Evolutionary conservation across 768 basidiomycete genomes (phyloP).

Genomic region (Botryobasidium botryosum): DNA sequence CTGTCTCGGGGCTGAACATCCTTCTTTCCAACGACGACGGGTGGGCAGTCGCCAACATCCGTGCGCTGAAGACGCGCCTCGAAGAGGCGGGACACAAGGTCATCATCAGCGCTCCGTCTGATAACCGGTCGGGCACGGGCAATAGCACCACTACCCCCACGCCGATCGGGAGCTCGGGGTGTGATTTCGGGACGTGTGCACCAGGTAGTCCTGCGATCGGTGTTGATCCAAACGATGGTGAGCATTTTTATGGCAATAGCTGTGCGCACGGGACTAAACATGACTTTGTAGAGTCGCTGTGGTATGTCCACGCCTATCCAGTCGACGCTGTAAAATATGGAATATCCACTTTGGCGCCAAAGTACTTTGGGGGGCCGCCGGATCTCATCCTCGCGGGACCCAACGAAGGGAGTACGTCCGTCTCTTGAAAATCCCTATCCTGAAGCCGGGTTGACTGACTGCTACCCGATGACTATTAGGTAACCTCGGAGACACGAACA

Average conservation of each 20-base stretch:
- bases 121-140: neutral
- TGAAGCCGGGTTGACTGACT: too few relatives aligned
- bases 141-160: neutral
- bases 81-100: constrained; percentile 1
- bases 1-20: constrained; percentile 8
- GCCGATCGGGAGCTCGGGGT: too few relatives aligned
- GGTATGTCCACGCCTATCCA: constrained; percentile 4
- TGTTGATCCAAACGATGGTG: constrained; percentile 1
- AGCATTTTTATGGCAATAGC: neutral
- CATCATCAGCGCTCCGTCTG: neutral
- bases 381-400: constrained; percentile 4
- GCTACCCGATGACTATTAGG: too few relatives aligned
- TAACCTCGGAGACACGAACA: constrained; percentile 1
- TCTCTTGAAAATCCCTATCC: too few relatives aligned
- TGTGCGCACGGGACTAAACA: too few relatives aligned
- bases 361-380: constrained; percentile 1
- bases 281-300: neutral
- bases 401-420: too few relatives aligned
- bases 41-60: constrained; percentile 7
- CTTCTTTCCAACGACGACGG: constrained; percentile 7
- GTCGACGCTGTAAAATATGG: constrained; percentile 5
- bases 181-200: too few relatives aligned
- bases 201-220: neutral
- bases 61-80: neutral
- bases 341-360: neutral